Conservation (phyloP, 2,329 filamentous ascomycete genomes). For the Penicillium expansum region DNA sequence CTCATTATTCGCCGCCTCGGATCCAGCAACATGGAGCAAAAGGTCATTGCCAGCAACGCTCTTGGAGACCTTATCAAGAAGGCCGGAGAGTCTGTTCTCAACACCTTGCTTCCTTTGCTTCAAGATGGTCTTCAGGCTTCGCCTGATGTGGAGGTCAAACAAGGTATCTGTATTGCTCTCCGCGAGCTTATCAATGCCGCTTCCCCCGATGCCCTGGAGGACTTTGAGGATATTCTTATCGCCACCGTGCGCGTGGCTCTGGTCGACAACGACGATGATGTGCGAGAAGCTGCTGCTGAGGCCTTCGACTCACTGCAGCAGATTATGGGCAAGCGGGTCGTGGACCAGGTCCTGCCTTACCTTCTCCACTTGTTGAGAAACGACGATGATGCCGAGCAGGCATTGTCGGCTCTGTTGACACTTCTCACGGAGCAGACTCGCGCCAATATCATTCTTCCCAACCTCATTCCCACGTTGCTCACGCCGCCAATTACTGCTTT, state of each 20-base stretch:
- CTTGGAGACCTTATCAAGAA: slow-evolving; percentile 95
- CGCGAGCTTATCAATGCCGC: slow-evolving; percentile 90
- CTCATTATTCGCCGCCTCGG: slow-evolving; percentile 91
- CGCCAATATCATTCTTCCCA: slow-evolving; percentile 94
- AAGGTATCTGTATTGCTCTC: slow-evolving; percentile 95
- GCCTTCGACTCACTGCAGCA: slow-evolving; percentile 95
- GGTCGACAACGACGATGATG: slow-evolving; percentile 83
- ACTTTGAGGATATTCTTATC: slow-evolving; percentile 92
- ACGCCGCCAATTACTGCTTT: slow-evolving; percentile 88
- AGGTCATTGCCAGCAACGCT: slow-evolving; percentile 96
- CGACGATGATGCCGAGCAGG: slow-evolving; percentile 85
- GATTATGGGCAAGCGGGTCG: slow-evolving; percentile 86
- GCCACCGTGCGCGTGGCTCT: slow-evolving; percentile 90
- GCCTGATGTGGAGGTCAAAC: slow-evolving; percentile 86
- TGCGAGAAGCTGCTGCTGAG: slow-evolving; percentile 92
- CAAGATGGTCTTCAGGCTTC: slow-evolving; percentile 87
- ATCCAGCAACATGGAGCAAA: slow-evolving; percentile 97
- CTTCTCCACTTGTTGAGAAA: slow-evolving; percentile 85
- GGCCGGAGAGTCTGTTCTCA: slow-evolving; percentile 88
- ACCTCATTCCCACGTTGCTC: slow-evolving; percentile 89
- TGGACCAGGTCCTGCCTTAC: slow-evolving; percentile 92
- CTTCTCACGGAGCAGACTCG: slow-evolving; percentile 89
- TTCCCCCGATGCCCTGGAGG: slow-evolving; percentile 81
- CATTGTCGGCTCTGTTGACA: slow-evolving; percentile 85
- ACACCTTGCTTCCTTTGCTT: slow-evolving; percentile 82